A percentile compares a stretch with the other conserved stretches of the same genome.
These are phyloP conservation scores for Liquidambar formosana DNA, from an alignment of 164 flowering plant genomes.

Conservation along the genomic window DNA sequence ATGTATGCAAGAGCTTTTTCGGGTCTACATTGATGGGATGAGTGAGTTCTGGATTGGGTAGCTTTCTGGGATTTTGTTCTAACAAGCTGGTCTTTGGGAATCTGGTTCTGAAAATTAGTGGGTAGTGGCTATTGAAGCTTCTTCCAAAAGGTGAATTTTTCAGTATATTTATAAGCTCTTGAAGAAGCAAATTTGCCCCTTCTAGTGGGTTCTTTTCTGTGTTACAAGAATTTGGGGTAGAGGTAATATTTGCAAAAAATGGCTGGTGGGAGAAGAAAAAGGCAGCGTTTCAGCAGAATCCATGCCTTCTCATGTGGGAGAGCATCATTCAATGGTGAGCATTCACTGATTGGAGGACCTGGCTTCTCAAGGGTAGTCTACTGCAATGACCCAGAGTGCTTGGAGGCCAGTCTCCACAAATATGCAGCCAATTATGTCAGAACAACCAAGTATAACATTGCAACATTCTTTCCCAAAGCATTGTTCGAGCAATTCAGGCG, in stretches of 20 bases:
- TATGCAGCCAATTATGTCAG: constrained; percentile 67
- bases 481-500: constrained; percentile 87
- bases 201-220: constrained; percentile 10
- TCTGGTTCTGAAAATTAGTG: neutral
- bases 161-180: neutral
- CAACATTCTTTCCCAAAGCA: constrained; percentile 74
- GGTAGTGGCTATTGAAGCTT: neutral
- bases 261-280: constrained; percentile 46
- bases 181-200: constrained; percentile 1
- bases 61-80: no score
- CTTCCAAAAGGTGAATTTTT: neutral
- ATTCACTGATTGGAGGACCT: constrained; percentile 67
- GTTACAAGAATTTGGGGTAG: neutral
- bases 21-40: no score
- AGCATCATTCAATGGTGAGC: constrained; percentile 54
- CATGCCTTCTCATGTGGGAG: constrained; percentile 53
- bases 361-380: constrained; percentile 75
- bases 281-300: constrained; percentile 57
- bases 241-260: constrained; percentile 22
- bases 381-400: constrained; percentile 62
- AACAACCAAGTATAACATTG: constrained; percentile 69
- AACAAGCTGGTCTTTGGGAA: no score
- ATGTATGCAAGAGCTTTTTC: no score
- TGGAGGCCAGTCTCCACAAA: constrained; percentile 37
- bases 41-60: no score